phyloP scores from a whole-genome alignment of 192 early-diverging fungal species.

The Coemansia sp. region DNA sequence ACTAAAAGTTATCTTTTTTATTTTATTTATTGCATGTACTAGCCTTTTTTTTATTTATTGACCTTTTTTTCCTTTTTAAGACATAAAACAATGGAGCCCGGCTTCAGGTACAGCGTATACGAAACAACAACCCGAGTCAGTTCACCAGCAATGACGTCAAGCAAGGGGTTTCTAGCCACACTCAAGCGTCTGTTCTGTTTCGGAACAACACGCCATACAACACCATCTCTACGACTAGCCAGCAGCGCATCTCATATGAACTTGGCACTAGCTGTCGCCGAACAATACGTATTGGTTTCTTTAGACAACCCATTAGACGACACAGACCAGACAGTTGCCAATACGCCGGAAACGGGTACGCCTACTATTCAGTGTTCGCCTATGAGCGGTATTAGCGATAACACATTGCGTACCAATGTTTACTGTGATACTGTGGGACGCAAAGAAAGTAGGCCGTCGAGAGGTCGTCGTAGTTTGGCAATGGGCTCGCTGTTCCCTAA shows the following conservation, averaged over 20 bases:
- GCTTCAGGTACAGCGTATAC: conserved; percentile 11
- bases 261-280: conserved; percentile 39
- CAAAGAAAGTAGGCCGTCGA: neutral
- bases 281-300: conserved; percentile 42
- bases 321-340: conserved; percentile 3
- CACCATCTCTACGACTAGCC: neutral
- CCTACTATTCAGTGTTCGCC: conserved; percentile 9
- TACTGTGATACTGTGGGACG: neutral
- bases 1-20: neutral
- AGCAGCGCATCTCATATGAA: conserved; percentile 33
- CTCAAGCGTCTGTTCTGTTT: conserved; percentile 20
- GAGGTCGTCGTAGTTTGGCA: neutral
- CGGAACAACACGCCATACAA: neutral
- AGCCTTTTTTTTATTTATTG: neutral
- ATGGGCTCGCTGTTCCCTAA: neutral
- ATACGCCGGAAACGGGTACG: neutral
- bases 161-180: neutral
- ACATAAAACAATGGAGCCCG: conserved; percentile 1
- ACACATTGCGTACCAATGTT: neutral
- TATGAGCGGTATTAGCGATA: conserved; percentile 4
- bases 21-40: conserved; percentile 1
- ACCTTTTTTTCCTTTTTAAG: neutral
- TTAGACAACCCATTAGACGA: conserved; percentile 13
- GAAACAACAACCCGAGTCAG: neutral
- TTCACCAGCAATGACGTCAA: neutral